Conservation (phyloP, 2,329 filamentous ascomycete species). For the Scedosporium boydii region DNA sequence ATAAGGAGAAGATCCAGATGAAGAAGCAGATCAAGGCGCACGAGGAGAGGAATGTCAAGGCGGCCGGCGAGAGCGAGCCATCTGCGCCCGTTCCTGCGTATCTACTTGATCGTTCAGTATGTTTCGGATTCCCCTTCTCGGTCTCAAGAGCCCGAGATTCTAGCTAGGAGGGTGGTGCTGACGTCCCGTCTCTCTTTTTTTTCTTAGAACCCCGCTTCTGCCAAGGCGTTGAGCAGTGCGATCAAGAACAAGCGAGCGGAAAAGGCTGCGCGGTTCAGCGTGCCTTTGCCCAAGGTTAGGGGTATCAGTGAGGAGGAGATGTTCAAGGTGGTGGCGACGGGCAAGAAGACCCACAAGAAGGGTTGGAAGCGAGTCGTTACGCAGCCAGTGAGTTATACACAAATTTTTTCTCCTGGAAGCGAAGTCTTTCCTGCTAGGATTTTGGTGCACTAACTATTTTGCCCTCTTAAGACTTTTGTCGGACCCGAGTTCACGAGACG, state of each 20-base stretch:
- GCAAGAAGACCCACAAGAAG: conserved; percentile 89
- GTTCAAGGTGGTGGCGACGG: conserved; percentile 94
- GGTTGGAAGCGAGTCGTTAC: conserved; percentile 62
- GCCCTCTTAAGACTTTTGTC: conserved; percentile 56
- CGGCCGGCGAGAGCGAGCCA: conserved; percentile 67
- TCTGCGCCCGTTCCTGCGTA: conserved; percentile 82
- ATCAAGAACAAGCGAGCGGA: conserved; percentile 95
- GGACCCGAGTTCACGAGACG: conserved; percentile 81
- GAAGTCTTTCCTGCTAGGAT: neutral
- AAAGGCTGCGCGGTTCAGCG: conserved; percentile 87
- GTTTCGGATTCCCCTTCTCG: neutral
- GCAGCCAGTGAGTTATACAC: conserved; percentile 26
- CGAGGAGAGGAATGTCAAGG: conserved; percentile 94
- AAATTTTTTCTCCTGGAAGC: neutral
- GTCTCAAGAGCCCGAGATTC: neutral
- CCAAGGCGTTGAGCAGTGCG: conserved; percentile 66
- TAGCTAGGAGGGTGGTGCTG: conserved; percentile 9
- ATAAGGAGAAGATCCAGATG: conserved; percentile 98
- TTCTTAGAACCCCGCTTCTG: conserved; percentile 35
- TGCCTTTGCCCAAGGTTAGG: conserved; percentile 87
- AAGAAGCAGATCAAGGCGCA: conserved; percentile 88
- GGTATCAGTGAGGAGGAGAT: conserved; percentile 94
- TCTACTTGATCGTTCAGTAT: conserved; percentile 66
- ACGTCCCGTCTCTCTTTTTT: neutral
- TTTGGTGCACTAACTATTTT: conserved; percentile 28